These are phyloP conservation scores for Encephalitozoon hellem DNA, from an alignment of 371 early-diverging fungal species.

Conservation along the genomic window DNA sequence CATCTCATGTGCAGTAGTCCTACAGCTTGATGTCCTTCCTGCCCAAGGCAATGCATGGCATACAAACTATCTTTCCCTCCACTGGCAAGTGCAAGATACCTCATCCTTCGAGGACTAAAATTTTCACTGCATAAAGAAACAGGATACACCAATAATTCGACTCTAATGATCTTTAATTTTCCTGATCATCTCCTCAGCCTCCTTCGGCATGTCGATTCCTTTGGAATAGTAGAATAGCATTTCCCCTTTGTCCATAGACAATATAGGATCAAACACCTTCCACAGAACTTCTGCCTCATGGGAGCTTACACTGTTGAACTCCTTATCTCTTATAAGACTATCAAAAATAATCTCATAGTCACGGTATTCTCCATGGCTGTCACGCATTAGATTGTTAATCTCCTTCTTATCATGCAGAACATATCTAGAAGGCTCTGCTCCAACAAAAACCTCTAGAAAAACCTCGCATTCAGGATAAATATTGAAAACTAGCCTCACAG, in stretches of 20 bases:
- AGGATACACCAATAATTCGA: background rate
- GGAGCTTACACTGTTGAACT: slow-evolving; percentile 1
- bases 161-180: slow-evolving; percentile 16
- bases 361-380: slow-evolving; percentile 17
- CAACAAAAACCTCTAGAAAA: slow-evolving; percentile 15
- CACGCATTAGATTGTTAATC: background rate
- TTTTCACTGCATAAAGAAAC: background rate
- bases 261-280: slow-evolving; percentile 40
- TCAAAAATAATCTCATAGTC: slow-evolving; percentile 52
- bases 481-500: slow-evolving; percentile 22
- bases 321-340: slow-evolving; percentile 18
- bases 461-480: slow-evolving; percentile 28
- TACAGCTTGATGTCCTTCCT: slow-evolving; percentile 80
- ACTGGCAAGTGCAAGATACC: slow-evolving; percentile 62
- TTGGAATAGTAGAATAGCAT: slow-evolving; percentile 34
- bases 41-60: slow-evolving; percentile 82
- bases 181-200: slow-evolving; percentile 17
- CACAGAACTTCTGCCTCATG: slow-evolving; percentile 46
- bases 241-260: slow-evolving; percentile 1
- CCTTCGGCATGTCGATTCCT: slow-evolving; percentile 29
- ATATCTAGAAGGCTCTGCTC: background rate
- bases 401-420: background rate
- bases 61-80: slow-evolving; percentile 98
- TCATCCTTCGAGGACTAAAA: slow-evolving; percentile 45
- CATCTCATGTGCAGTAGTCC: slow-evolving; percentile 81